Conservation (phyloP, 1,139 yeast genomes). For the Kodamaea suecica region DNA sequence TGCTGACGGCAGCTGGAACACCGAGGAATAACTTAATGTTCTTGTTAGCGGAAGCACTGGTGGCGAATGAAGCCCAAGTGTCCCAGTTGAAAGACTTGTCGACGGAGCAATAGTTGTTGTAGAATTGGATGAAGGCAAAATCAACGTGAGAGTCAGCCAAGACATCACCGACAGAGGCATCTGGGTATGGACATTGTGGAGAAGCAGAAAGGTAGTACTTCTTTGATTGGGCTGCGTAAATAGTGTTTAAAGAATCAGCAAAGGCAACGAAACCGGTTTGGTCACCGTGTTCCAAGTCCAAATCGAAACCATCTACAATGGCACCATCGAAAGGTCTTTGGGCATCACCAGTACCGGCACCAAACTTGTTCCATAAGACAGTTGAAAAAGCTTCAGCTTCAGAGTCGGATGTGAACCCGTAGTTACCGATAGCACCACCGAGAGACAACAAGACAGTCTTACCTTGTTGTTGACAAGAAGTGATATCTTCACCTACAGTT, state of each 20-base stretch:
- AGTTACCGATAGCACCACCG: constrained; percentile 20
- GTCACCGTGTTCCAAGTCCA: constrained; percentile 17
- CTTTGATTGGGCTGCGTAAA: constrained; percentile 1
- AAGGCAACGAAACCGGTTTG: constrained; percentile 16
- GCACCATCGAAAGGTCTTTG: constrained; percentile 22
- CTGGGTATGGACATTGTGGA: constrained; percentile 20
- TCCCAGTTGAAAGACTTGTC: constrained; percentile 17
- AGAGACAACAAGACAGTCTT: constrained; percentile 19
- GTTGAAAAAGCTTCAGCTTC: constrained; percentile 17
- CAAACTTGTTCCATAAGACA: constrained; percentile 20
- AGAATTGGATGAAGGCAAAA: constrained; percentile 20
- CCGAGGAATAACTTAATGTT: constrained; percentile 18
- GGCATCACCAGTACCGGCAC: constrained; percentile 12
- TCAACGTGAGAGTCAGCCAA: constrained; percentile 14
- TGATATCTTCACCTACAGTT: constrained; percentile 17
- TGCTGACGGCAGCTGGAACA: too few species aligned
- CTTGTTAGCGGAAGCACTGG: constrained; percentile 19
- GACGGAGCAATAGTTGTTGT: constrained; percentile 19
- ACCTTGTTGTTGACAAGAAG: constrained; percentile 17
- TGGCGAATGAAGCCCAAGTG: constrained; percentile 17
- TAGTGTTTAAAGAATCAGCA: constrained; percentile 5
- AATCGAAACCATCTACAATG: constrained; percentile 22
- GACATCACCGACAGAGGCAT: constrained; percentile 13
- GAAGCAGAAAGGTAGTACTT: constrained; percentile 1
- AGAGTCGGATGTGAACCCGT: constrained; percentile 15